Evolutionary conservation across 2,329 filamentous ascomycete species (phyloP).

Genomic region (Blastomyces gilchristii): DNA sequence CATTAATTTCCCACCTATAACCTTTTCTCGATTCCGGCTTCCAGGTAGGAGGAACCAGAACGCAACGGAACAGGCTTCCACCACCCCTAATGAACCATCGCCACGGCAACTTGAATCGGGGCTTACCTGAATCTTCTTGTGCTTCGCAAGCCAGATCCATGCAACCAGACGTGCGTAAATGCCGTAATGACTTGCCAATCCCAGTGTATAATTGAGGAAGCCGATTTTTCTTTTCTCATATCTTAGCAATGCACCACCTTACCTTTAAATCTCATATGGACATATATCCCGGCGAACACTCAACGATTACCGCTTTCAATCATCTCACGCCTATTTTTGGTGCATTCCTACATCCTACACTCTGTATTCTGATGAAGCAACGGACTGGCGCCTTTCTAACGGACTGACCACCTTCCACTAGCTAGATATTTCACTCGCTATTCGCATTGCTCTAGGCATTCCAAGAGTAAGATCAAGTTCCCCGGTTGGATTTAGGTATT

Average conservation of each 20-base stretch:
- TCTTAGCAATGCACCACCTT: neutral
- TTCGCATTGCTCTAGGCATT: neutral
- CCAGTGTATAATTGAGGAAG: neutral
- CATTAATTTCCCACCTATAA: conserved; percentile 2
- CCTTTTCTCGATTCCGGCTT: conserved; percentile 9
- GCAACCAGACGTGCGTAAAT: neutral
- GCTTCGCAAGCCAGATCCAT: neutral
- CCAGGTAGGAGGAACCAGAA: conserved; percentile 1
- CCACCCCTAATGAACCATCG: conserved; percentile 8
- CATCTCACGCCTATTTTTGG: neutral
- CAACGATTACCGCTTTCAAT: neutral
- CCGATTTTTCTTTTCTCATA: neutral
- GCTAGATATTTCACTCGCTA: neutral
- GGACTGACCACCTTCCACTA: too few species aligned
- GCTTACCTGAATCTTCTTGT: neutral
- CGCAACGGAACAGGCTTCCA: neutral
- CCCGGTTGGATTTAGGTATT: neutral
- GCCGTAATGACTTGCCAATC: neutral
- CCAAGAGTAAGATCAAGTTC: neutral
- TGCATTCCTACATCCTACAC: neutral
- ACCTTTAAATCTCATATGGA: neutral
- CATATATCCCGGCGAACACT: neutral
- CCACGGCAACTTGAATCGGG: conserved; percentile 16
- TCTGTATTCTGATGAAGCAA: neutral
- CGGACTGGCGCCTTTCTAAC: neutral